Percentiles rank a stretch among this genome's conserved stretches.
These are phyloP conservation scores for Rhizopus arrhizus DNA, from an alignment of 371 early-diverging fungal species.

Conservation along the genomic window DNA sequence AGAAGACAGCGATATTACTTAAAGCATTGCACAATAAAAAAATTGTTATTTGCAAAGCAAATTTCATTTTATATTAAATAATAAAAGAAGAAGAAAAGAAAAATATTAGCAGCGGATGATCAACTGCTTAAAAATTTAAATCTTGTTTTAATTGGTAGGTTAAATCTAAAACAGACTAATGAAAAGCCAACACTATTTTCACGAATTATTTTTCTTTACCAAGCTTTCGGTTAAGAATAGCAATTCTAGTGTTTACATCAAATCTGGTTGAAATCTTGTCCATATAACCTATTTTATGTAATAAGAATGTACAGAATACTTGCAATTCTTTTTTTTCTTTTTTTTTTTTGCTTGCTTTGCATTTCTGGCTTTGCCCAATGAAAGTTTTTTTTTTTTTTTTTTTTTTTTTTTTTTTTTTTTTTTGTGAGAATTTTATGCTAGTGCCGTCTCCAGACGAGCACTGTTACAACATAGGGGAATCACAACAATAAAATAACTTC, in stretches of 20 bases:
- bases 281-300: neutral
- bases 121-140: neutral
- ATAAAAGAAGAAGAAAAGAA: neutral
- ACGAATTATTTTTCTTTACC: neutral
- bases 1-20: neutral
- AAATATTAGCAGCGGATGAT: neutral
- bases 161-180: neutral
- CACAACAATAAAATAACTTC: too few species aligned
- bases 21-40: neutral
- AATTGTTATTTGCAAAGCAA: neutral
- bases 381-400: too few species aligned
- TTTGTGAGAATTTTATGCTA: too few species aligned
- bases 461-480: too few species aligned
- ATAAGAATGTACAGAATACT: too few species aligned
- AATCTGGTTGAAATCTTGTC: neutral
- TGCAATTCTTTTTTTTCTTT: too few species aligned
- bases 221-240: neutral
- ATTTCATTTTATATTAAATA: slow-evolving; percentile 1
- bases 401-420: too few species aligned
- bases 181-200: too few species aligned
- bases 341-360: too few species aligned
- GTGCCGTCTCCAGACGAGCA: too few species aligned
- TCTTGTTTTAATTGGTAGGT: neutral
- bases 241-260: neutral
- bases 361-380: too few species aligned